A percentile compares a stretch with the other conserved stretches of the same genome.
Evolutionary conservation across 148 eudicot genomes (phyloP).

Genomic region (Nyssa sinensis): DNA sequence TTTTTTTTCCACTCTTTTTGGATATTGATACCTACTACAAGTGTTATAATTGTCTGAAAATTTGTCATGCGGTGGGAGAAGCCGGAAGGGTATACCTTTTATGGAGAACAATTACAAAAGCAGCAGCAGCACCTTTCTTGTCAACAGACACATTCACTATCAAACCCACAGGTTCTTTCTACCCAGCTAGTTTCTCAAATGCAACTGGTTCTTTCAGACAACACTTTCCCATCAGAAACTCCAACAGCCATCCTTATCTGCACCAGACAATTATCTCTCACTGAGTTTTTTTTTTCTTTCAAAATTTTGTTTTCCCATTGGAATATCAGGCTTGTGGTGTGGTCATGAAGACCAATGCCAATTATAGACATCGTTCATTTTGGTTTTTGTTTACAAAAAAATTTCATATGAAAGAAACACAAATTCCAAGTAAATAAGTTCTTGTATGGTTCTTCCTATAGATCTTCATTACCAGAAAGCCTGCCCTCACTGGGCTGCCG

Average conservation of each 20-base stretch:
- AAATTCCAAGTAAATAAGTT: too few species aligned
- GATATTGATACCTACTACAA: background rate
- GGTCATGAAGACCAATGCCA: too few species aligned
- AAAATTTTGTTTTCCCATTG: background rate
- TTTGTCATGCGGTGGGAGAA: constrained; percentile 68
- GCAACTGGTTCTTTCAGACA: constrained; percentile 23
- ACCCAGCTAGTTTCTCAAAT: constrained; percentile 27
- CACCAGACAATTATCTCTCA: background rate
- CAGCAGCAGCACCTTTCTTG: constrained; percentile 28
- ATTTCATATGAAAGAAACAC: too few species aligned
- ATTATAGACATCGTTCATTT: too few species aligned
- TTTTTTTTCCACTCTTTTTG: constrained; percentile 4
- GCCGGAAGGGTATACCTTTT: constrained; percentile 61
- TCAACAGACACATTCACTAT: constrained; percentile 17
- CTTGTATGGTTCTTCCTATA: too few species aligned
- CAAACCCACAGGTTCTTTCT: constrained; percentile 27
- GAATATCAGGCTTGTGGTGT: too few species aligned
- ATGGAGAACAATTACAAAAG: constrained; percentile 48
- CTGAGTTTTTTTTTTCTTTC: too few species aligned
- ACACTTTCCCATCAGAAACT: constrained; percentile 16
- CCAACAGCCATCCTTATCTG: background rate
- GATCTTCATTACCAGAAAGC: too few species aligned
- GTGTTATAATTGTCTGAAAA: constrained; percentile 11
- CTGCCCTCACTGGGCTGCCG: too few species aligned
- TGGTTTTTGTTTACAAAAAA: too few species aligned